Conservation (phyloP, 352 stramenopile genomes). For the Poterioochromonas sp. region DNA sequence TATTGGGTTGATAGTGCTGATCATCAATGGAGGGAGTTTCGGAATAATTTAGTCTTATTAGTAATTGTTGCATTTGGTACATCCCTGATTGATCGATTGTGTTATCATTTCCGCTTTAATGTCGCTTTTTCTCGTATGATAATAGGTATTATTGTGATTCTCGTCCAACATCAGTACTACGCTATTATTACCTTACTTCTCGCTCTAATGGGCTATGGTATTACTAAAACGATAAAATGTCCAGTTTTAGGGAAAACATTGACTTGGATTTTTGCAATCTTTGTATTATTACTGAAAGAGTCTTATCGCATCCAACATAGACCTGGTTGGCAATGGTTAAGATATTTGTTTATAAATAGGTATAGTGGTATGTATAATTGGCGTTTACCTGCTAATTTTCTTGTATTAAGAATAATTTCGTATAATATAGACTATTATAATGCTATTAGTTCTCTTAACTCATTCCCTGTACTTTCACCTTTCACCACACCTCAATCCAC, state of each 20-base stretch:
- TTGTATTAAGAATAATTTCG: conserved; percentile 48
- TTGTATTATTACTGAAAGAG: conserved; percentile 48
- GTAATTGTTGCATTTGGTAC: not conserved
- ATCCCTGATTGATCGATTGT: not conserved
- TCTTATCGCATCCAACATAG: conserved; percentile 27
- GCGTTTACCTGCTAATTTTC: conserved; percentile 48
- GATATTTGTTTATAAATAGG: conserved; percentile 35
- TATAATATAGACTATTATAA: conserved; percentile 47
- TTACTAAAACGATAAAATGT: conserved; percentile 36
- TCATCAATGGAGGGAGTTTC: conserved; percentile 50
- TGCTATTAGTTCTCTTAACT: conserved; percentile 32
- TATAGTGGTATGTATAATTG: conserved; percentile 43
- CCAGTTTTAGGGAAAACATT: conserved; percentile 33
- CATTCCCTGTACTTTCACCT: not conserved
- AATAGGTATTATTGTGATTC: conserved; percentile 39
- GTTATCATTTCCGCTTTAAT: not conserved
- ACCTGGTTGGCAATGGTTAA: not conserved
- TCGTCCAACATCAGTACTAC: conserved; percentile 45
- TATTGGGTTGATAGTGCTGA: conserved; percentile 45
- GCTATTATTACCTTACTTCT: conserved; percentile 45
- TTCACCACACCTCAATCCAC: not conserved
- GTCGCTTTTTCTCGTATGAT: not conserved
- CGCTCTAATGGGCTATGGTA: conserved; percentile 35
- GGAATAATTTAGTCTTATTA: conserved; percentile 1
- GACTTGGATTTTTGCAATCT: conserved; percentile 44